These are phyloP conservation scores for Butyriboletus loyo DNA, from an alignment of 768 basidiomycete genomes.

Conservation along the genomic window DNA sequence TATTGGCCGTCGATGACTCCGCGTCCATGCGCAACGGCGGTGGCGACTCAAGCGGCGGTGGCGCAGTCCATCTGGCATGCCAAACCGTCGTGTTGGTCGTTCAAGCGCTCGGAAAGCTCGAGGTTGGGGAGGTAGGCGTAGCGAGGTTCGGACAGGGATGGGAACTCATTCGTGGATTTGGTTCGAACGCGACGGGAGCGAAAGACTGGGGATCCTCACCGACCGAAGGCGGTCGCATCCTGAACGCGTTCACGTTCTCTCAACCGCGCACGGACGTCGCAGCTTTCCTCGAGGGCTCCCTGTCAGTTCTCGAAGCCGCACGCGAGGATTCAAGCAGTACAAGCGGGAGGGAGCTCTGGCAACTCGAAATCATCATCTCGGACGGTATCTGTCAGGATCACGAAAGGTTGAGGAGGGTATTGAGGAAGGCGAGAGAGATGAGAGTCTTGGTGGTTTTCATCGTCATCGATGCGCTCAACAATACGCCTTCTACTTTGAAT, in stretches of 20 bases:
- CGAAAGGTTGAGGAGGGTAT: conserved; percentile 70
- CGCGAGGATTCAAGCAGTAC: conserved; percentile 58
- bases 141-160: conserved; percentile 87
- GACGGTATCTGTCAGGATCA: conserved; percentile 99
- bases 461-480: conserved; percentile 85
- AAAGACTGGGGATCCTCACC: conserved; percentile 38
- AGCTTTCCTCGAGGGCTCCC: conserved; percentile 74
- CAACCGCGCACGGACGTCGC: conserved; percentile 89
- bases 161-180: conserved; percentile 87
- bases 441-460: conserved; percentile 96
- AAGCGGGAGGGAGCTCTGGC: conserved; percentile 86
- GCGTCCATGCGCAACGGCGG: conserved; percentile 69
- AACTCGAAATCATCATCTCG: conserved; percentile 96
- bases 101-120: conserved; percentile 85
- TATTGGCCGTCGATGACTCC: conserved; percentile 94
- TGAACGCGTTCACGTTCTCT: conserved; percentile 84
- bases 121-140: conserved; percentile 92
- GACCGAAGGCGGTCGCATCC: conserved; percentile 41
- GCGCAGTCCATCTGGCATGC: conserved; percentile 80
- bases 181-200: conserved; percentile 76
- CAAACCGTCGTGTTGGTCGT: conserved; percentile 91
- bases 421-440: conserved; percentile 86
- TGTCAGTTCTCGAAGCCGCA: conserved; percentile 72
- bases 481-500: conserved; percentile 28
- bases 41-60: conserved; percentile 5